These are phyloP conservation scores for Papiliotrema laurentii DNA, from an alignment of 1,284 basidiomycete species.

Conservation along the genomic window DNA sequence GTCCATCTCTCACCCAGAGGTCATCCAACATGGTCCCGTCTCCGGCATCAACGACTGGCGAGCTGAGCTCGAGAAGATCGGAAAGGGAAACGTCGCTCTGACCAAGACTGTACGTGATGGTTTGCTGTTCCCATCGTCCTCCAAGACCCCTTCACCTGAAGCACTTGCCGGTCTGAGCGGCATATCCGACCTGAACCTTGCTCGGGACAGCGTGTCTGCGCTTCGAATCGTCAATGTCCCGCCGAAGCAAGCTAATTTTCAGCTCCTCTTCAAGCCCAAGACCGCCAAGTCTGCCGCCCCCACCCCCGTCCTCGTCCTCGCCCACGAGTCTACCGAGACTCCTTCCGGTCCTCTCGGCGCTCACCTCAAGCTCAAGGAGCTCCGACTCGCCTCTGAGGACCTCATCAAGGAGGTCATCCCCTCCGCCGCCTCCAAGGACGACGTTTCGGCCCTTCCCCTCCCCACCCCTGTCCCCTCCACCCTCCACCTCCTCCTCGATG, in stretches of 20 bases:
- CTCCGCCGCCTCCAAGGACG: slow-evolving; percentile 66
- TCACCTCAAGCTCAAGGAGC: slow-evolving; percentile 81
- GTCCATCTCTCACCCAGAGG: slow-evolving; percentile 34
- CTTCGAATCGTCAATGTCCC: too few relatives aligned
- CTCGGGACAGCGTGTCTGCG: too few relatives aligned
- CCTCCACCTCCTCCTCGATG: slow-evolving; percentile 70
- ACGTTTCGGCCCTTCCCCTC: slow-evolving; percentile 75
- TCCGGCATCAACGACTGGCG: slow-evolving; percentile 43
- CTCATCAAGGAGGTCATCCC: slow-evolving; percentile 78
- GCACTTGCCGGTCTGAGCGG: too few relatives aligned
- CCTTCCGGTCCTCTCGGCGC: slow-evolving; percentile 68
- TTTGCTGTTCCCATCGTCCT: not conserved
- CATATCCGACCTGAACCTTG: too few relatives aligned
- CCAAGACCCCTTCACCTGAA: not conserved
- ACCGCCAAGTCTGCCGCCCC: slow-evolving; percentile 81
- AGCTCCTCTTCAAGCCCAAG: slow-evolving; percentile 51
- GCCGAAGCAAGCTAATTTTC: slow-evolving; percentile 3
- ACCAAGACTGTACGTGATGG: slow-evolving; percentile 42
- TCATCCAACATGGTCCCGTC: slow-evolving; percentile 42
- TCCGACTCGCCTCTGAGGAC: slow-evolving; percentile 82
- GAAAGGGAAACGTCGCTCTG: slow-evolving; percentile 27
- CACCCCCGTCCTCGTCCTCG: slow-evolving; percentile 80
- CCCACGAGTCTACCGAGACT: slow-evolving; percentile 76
- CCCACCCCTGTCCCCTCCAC: slow-evolving; percentile 67
- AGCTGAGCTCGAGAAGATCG: slow-evolving; percentile 38